Base-by-base conservation (phyloP, 352 stramenopile genomes). In the Peronosclerospora sorghi region DNA sequence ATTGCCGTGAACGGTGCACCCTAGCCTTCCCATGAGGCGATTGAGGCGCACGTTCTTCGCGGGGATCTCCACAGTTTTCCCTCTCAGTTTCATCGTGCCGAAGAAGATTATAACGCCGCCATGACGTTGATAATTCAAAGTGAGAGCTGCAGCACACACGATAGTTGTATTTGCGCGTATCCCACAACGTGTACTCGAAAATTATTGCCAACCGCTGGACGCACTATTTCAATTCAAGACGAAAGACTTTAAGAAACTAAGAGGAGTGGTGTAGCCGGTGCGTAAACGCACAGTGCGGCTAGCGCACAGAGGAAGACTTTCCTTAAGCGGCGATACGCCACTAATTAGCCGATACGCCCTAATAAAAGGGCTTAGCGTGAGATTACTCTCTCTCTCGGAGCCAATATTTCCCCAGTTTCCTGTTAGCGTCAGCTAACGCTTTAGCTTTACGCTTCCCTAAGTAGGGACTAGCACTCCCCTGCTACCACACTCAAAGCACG, bases 11-110 rank as follows among this genome's bases (percentile, higher is more conserved):
- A 51, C 9, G 47, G 69, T 32, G 53, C 68, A 9, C 37, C 55
- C 2, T 37, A 35, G 3, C 35, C 39, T 12, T 64, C 64, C 8
- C 28, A 45, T 4, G 43, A 68, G 8, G 51, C 40, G 13, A 39
- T 70, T 32, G 55, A 73, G 41, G 65, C 68, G 12, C 61, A 54
- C 17, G 63, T 78, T 2, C 60, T 81, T 19, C 68, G 68, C 32
- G 71, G 65, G 0, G 71, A 83, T 23, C 30, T 83, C 10, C 59
- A 44, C n/a, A 83, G 71, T 49, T 44, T 83, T 8, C 46, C 73
- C 4, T 62, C 47, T 4, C 44, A 38, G 1, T 79, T 77, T 41
- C 51, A 60, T 6, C 35, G 43, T 10, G 73, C 73, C 1, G 59
- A 65, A 2, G 41, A 44, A 5, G 73, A 86, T 18, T 86, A 86